Base-by-base conservation (phyloP, 139 green algal species). In the Tetradesmus lagerheimii region DNA sequence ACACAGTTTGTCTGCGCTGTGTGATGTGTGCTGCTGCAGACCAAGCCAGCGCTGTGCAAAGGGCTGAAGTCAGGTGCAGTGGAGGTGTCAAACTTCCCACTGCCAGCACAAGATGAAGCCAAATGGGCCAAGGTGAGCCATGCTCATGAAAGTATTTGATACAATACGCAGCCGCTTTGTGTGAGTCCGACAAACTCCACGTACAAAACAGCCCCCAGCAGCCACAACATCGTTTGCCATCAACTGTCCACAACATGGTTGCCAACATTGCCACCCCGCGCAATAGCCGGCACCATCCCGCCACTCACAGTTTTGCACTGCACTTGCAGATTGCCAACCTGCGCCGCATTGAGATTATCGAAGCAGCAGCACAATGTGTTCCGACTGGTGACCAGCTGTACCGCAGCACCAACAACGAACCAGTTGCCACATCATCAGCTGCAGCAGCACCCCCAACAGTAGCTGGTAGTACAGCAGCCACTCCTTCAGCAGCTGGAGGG, bases 41-140 rank as follows among this genome's bases (percentile, higher is more conserved):
- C 64, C 38, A 88, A 88, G 64, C 34, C 43, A n/a, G 64, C 83
- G 20, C 15, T 80, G 25, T 88, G 83, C 38, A 88, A 64, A 57
- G 83, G 83, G 16, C 64, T 88, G 11, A 88, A 88, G 64, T 64
- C 37, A 34, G 83, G 38, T 39, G 71, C 37, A 29, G 35, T 14
- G 4, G 75, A 90, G 75, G 86, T 90, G 8, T 77, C 27, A n/a
- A 90, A 90, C 86, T 90, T 90, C 86, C 86, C 74, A 27, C 35
- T 90, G n/a, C 74, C 74, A 45, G 64, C 43, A 37, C 85, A 82
- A 35, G 86, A 84, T 41, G 74, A 76, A 41, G 37, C 83, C 23
- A 39, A 47, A 31, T 88, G 83, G 83, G 64, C 38, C 4, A 80
- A 88, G 64, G 83, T 88, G 38, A 39, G 83, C 37, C 8, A 4